Conservation (phyloP, 2,329 filamentous ascomycete genomes). For the Colletotrichum noveboracense region DNA sequence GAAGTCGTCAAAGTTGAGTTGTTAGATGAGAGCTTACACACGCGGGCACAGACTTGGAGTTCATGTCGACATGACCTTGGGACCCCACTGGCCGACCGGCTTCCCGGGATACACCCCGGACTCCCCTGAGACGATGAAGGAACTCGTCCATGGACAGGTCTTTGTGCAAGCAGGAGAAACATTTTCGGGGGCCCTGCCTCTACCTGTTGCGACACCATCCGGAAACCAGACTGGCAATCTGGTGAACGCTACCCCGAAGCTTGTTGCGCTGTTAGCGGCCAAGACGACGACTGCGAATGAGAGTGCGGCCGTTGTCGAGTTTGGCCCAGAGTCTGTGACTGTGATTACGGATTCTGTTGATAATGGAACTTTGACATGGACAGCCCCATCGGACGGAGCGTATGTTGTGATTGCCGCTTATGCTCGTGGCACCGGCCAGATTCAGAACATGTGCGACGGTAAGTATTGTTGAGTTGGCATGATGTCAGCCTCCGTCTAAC, state of each 20-base stretch:
- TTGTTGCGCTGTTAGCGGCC: not conserved
- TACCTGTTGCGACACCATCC: not conserved
- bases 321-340: not conserved
- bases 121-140: not conserved
- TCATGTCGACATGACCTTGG: not conserved
- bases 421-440: not conserved
- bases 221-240: not conserved
- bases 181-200: not conserved
- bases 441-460: not conserved
- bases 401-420: not conserved
- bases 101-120: not conserved
- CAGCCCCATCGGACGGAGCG: not conserved
- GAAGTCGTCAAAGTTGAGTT: not conserved
- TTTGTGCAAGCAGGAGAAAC: not conserved
- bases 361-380: not conserved
- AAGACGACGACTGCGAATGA: not conserved
- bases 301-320: not conserved
- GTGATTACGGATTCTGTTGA: not conserved
- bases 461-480: not conserved
- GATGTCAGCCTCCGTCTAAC: not conserved
- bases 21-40: fast-evolving
- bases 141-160: not conserved
- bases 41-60: not conserved
- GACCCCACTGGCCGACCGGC: not conserved
- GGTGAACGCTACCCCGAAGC: not conserved